Evolutionary conservation across 2,329 filamentous ascomycete genomes (phyloP).

Genomic region (Diaporthe citri): DNA sequence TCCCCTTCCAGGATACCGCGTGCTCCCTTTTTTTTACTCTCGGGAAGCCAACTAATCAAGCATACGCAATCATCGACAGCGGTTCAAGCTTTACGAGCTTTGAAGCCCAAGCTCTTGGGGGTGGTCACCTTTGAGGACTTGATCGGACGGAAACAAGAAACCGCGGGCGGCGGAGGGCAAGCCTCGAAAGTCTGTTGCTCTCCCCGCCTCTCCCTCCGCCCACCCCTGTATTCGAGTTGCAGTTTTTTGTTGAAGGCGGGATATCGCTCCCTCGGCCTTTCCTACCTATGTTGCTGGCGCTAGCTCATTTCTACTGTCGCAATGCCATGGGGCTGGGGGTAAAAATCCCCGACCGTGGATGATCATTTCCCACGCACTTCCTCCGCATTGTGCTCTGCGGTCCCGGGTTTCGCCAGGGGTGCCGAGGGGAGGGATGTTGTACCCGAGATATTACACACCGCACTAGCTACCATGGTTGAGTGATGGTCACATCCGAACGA

Average conservation of each 20-base stretch:
- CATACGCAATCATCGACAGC: background rate
- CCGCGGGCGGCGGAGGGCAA: background rate
- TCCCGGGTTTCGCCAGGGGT: slow-evolving; percentile 1
- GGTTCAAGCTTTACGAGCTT: slow-evolving; percentile 18
- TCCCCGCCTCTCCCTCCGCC: background rate
- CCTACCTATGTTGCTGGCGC: background rate
- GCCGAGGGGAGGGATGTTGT: slow-evolving; percentile 18
- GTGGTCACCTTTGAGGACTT: background rate
- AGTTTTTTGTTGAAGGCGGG: background rate
- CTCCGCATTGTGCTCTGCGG: slow-evolving; percentile 7
- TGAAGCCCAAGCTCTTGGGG: slow-evolving; percentile 16
- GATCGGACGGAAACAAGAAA: slow-evolving; percentile 26
- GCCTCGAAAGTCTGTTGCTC: slow-evolving; percentile 7
- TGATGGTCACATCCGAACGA: slow-evolving; percentile 30
- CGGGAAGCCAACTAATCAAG: background rate
- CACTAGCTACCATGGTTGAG: slow-evolving; percentile 19
- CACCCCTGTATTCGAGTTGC: slow-evolving; percentile 8
- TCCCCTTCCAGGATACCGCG: background rate
- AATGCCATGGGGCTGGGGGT: slow-evolving; percentile 6
- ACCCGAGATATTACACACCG: slow-evolving; percentile 2
- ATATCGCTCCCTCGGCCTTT: slow-evolving; percentile 9
- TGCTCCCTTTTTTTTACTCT: background rate
- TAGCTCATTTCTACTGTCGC: background rate
- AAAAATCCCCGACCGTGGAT: slow-evolving; percentile 22
- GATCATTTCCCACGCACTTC: slow-evolving; percentile 8